These are phyloP conservation scores for Cytospora piceicola DNA, from an alignment of 2,329 filamentous ascomycete species.

Conservation along the genomic window DNA sequence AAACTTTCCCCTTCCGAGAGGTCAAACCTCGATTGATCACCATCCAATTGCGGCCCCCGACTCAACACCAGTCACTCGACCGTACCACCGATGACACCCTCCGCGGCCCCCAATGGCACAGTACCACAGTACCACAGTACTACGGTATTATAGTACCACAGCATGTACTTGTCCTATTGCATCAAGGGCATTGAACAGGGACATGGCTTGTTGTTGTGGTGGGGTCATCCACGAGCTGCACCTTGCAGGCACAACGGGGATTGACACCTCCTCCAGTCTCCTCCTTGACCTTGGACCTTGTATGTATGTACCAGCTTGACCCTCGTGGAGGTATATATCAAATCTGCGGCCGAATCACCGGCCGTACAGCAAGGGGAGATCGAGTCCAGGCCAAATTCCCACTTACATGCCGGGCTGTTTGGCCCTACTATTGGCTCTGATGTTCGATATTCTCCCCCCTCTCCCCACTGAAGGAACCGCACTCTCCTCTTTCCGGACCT, in stretches of 20 bases:
- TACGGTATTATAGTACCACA: neutral
- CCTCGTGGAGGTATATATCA: slow-evolving; percentile 8
- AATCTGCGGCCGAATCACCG: slow-evolving; percentile 27
- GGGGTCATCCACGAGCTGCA: neutral
- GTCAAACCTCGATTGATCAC: neutral
- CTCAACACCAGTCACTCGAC: neutral
- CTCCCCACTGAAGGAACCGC: neutral
- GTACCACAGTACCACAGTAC: neutral
- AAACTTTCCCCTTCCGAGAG: neutral
- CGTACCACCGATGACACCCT: neutral
- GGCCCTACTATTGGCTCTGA: slow-evolving; percentile 11
- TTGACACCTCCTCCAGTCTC: neutral
- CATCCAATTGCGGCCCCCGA: slow-evolving; percentile 1
- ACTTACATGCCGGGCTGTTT: slow-evolving; percentile 6
- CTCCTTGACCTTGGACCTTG: neutral
- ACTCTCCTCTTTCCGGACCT: neutral
- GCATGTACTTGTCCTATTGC: neutral
- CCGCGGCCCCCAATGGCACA: neutral
- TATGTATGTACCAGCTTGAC: neutral
- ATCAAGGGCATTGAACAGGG: too few species aligned
- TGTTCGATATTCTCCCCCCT: neutral
- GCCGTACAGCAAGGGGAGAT: slow-evolving; percentile 5
- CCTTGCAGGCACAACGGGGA: neutral
- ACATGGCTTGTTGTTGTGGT: too few species aligned
- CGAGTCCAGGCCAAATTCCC: neutral